Evolutionary conservation across 441 rosid genomes (phyloP), one percentile per base, ranked within the genome.

Genomic region (Kokia cookei): DNA sequence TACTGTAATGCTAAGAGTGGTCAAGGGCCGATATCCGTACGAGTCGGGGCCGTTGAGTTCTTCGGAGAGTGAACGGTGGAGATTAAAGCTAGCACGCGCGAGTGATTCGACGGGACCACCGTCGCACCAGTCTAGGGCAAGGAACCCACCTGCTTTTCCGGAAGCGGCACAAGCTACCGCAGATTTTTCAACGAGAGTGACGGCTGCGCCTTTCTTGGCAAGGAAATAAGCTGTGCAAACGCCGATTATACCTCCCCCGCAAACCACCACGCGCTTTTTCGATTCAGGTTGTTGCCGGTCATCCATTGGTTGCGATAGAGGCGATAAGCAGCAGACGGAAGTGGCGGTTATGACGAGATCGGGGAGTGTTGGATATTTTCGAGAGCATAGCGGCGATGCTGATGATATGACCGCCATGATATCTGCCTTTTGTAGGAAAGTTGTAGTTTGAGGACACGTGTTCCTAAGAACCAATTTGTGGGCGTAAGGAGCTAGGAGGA

Each of bases 51-150:
- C 96, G 76, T 87, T 80, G 75, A 93, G 86, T 73, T 92, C 92
- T 62, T 83, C 85, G 1, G 96, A 80, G 57, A 94, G 93, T 8
- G 87, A 84, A 48, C 91, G 85, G 86, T 92, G 98, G 66, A 94
- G 93, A 79, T 85, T 81, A 82, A 92, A 94, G 89, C 97, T 94
- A 54, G 90, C 88, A 0, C 94, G 90, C 0, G 98, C 97, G 12
- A 94, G 85, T 37, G 85, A 48, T 4, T 76, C 76, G 67, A 90
- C 75, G 0, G 91, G 81, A 2, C 90, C 90, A 15, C 85, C 86
- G 76, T 92, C 98, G 71, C 97, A 92, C 98, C 96, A 94, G 65
- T 94, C 97, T 0, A 86, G 72, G 54, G 96, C 98, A 70, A 94
- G 94, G 79, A 90, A 92, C 1, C 97, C 97, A 5, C 92, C 97